phyloP scores from a whole-genome alignment of 1,139 yeast species.

The Magnusiomyces suaveolens region DNA sequence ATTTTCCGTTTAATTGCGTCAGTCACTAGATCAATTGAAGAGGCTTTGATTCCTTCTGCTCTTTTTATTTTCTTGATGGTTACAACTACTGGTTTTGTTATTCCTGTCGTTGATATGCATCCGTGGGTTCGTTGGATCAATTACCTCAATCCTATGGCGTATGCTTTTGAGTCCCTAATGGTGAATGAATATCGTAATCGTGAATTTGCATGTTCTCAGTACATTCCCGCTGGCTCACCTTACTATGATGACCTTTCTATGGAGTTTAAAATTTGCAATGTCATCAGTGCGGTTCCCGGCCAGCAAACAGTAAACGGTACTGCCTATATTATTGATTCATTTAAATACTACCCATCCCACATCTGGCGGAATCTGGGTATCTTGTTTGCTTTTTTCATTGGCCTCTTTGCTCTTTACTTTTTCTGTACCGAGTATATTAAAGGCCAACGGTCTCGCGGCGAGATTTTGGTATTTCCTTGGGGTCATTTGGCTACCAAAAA shows the following conservation, averaged over 20 bases:
- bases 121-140: slow-evolving; percentile 79
- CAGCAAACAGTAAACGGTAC: slow-evolving; percentile 46
- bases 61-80: slow-evolving; percentile 49
- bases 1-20: slow-evolving; percentile 67
- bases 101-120: slow-evolving; percentile 57
- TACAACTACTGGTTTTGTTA: slow-evolving; percentile 68
- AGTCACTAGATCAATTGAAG: slow-evolving; percentile 46
- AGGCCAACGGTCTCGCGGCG: slow-evolving; percentile 78
- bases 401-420: slow-evolving; percentile 50
- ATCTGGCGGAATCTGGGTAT: slow-evolving; percentile 85
- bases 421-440: slow-evolving; percentile 54
- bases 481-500: slow-evolving; percentile 33
- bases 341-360: slow-evolving; percentile 45
- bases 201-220: slow-evolving; percentile 37
- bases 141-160: slow-evolving; percentile 61
- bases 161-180: slow-evolving; percentile 60
- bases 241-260: slow-evolving; percentile 35
- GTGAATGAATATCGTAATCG: slow-evolving; percentile 48
- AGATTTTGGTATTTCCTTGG: slow-evolving; percentile 57
- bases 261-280: slow-evolving; percentile 46
- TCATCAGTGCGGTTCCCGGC: slow-evolving; percentile 60
- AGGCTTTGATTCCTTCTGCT: slow-evolving; percentile 68
- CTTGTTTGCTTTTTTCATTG: slow-evolving; percentile 43
- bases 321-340: slow-evolving; percentile 41
- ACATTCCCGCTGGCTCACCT: slow-evolving; percentile 44